Evolutionary conservation across 2,329 filamentous ascomycete species (phyloP).

Genomic region (Domatiomyces catenatus): DNA sequence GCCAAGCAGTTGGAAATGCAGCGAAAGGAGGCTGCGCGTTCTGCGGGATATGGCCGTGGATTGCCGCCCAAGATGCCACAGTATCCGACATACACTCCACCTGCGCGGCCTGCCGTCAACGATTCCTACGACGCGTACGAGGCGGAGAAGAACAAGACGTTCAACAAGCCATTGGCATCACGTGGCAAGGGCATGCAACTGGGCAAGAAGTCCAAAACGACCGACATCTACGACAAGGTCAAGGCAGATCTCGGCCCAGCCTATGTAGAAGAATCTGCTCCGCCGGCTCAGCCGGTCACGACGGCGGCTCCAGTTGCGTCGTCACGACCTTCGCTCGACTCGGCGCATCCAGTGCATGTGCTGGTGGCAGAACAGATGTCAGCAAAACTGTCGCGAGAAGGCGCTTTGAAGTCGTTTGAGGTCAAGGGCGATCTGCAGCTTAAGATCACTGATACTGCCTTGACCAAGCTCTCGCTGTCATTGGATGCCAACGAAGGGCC

Average conservation of each 20-base stretch:
- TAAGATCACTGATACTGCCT: slow-evolving; percentile 69
- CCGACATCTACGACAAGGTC: slow-evolving; percentile 92
- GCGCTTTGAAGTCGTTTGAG: slow-evolving; percentile 68
- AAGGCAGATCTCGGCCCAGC: slow-evolving; percentile 81
- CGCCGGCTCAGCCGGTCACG: slow-evolving; percentile 35
- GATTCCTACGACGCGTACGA: slow-evolving; percentile 90
- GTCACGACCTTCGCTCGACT: slow-evolving; percentile 45
- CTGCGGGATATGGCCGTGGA: slow-evolving; percentile 39
- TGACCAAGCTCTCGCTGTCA: slow-evolving; percentile 83
- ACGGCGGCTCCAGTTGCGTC: slow-evolving; percentile 32
- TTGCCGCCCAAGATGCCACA: slow-evolving; percentile 57
- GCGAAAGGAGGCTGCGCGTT: slow-evolving; percentile 83
- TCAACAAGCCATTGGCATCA: slow-evolving; percentile 50
- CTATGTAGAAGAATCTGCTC: slow-evolving; percentile 1
- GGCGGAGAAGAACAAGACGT: slow-evolving; percentile 89
- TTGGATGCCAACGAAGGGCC: slow-evolving; percentile 56
- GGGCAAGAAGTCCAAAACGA: slow-evolving; percentile 96
- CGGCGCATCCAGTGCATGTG: slow-evolving; percentile 76
- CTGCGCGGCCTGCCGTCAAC: slow-evolving; percentile 54
- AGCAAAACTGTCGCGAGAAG: slow-evolving; percentile 77
- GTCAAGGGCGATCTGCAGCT: slow-evolving; percentile 87
- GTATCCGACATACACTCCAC: slow-evolving; percentile 80
- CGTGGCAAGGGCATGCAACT: slow-evolving; percentile 93
- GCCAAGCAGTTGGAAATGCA: slow-evolving; percentile 98
- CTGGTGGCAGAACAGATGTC: slow-evolving; percentile 81